Base-by-base conservation (phyloP, 148 eudicot genomes). In the Vaccinium macrocarpon region DNA sequence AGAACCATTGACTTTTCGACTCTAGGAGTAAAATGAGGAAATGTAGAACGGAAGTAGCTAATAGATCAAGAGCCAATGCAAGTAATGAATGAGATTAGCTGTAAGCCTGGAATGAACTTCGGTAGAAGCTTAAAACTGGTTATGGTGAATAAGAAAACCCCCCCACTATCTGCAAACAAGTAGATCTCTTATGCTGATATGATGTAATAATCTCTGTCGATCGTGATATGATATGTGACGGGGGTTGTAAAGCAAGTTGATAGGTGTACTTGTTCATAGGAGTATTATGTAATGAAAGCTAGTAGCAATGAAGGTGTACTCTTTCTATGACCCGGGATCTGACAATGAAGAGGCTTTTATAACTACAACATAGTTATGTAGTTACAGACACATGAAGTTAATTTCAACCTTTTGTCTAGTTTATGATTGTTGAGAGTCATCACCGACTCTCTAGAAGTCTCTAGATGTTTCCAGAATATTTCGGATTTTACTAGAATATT, bases 141-240 rank as follows among this genome's bases (percentile, higher is more conserved):
- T 81, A 32, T 82, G 82, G 83, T 78, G 50, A 80, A 87, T 83
- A 83, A 82, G 73, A 71, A 14, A 19, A 75, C 53, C 3, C 64
- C 68, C 85, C 82, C 62, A 38, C n/a, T 29, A 85, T 13, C 66
- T 72, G 77, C 38, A 73, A 64, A 61, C 79, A 76, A 87, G 85
- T 84, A 38, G 56, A 51, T 71, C 64, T 79, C 76, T 73, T 15
- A 10, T 29, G 5, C 8, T 6, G 18, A 0, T 50, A 18, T 70
- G 29, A 35, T 68, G 66, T 66, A 82, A 86, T 70, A 70, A 59
- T 72, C 59, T 53, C 5, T 84, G 74, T 81, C 56, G 80, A 57
- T 35, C 8, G 19, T 16, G 23, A 46, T 76, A 71, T 25, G 23
- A 46, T 76, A 70, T 25, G 8, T 38, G 46, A 4, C 51, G 27